These are phyloP conservation scores for Pseudoscleropodium purum DNA, from an alignment of 225 moss, liverwort and hornwort genomes.

Conservation along the genomic window DNA sequence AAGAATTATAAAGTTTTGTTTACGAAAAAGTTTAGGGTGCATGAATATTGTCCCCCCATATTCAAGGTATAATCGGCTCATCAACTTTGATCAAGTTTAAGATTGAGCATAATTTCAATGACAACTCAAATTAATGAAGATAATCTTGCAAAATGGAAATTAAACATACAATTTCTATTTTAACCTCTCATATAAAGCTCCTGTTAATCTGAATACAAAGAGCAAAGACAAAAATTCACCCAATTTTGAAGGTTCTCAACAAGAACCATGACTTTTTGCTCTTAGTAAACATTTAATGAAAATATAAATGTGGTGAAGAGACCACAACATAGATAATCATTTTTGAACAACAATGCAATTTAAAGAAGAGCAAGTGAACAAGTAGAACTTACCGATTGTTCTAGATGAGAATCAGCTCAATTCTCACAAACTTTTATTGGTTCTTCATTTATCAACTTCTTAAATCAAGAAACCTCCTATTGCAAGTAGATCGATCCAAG, in stretches of 20 bases:
- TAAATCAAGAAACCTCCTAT: rapidly evolving
- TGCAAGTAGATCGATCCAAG: rapidly evolving
- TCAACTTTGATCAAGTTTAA: rapidly evolving
- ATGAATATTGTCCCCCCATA: rapidly evolving
- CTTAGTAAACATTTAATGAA: background rate
- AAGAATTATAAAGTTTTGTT: background rate
- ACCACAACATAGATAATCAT: rapidly evolving
- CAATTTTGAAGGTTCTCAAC: background rate
- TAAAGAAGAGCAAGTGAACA: background rate
- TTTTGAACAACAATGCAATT: background rate
- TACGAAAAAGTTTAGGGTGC: rapidly evolving
- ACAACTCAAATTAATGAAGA: background rate
- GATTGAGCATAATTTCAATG: background rate
- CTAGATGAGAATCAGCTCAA: rapidly evolving
- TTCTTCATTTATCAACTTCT: background rate
- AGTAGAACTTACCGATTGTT: background rate
- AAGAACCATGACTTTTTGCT: no score
- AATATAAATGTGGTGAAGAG: no score
- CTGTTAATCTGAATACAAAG: background rate
- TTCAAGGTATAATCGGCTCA: rapidly evolving
- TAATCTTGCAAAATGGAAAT: background rate
- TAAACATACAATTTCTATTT: background rate
- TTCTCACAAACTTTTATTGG: background rate
- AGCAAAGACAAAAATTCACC: background rate
- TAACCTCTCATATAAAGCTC: background rate